These are phyloP conservation scores for Populus deltoides DNA, from an alignment of 345 rosid species.

Conservation along the genomic window DNA sequence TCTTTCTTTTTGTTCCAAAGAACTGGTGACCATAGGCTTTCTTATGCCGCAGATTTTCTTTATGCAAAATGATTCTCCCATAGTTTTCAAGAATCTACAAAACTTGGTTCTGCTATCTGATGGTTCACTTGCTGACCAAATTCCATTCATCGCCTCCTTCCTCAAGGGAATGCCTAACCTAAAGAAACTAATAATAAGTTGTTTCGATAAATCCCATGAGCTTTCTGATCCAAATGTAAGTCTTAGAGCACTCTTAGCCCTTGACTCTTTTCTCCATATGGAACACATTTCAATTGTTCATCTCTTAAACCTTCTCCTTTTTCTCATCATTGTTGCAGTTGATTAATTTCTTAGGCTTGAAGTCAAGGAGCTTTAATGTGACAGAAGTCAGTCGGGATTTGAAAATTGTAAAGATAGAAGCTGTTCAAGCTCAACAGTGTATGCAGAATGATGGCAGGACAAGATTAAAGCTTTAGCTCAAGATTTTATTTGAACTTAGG, in stretches of 20 bases:
- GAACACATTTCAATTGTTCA: not conserved
- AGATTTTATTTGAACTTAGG: too few relatives aligned
- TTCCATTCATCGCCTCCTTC: constrained; percentile 6
- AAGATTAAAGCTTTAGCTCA: too few relatives aligned
- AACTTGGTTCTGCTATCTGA: not conserved
- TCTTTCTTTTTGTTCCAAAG: not conserved
- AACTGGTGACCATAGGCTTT: not conserved
- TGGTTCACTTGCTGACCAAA: not conserved
- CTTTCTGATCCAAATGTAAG: constrained; percentile 11
- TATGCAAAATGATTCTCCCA: constrained; percentile 13
- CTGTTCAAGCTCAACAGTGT: too few relatives aligned
- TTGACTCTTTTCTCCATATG: not conserved
- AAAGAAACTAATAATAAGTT: not conserved
- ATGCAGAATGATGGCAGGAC: too few relatives aligned
- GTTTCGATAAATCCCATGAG: not conserved
- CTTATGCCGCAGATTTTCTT: constrained; percentile 4
- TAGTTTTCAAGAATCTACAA: constrained; percentile 6
- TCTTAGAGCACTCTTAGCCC: not conserved
- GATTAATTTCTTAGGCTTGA: constrained; percentile 7
- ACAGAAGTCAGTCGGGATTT: not conserved
- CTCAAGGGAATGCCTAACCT: constrained; percentile 15
- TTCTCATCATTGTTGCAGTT: constrained; percentile 1
- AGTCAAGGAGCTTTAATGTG: not conserved
- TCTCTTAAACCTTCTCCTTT: not conserved
- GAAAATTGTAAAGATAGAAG: not conserved